A percentile compares a stretch with the other conserved stretches of the same genome.
These are phyloP conservation scores for Trichoderma sp. DNA, from an alignment of 2,329 filamentous ascomycete species.

Conservation along the genomic window DNA sequence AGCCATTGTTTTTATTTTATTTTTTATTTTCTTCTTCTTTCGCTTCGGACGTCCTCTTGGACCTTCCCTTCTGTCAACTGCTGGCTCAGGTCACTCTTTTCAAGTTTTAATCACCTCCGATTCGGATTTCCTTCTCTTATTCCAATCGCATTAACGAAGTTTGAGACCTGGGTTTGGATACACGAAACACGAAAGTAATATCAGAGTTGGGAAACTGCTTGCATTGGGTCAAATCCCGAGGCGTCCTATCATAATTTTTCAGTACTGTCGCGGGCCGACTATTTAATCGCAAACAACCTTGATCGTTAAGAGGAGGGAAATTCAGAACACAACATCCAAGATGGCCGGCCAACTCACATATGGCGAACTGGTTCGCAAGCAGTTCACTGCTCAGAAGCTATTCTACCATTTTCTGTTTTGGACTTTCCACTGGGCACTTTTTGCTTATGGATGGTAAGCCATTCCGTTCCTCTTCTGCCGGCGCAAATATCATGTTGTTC, in stretches of 20 bases:
- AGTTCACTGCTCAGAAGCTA: constrained; percentile 71
- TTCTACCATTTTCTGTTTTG: constrained; percentile 82
- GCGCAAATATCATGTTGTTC: neutral
- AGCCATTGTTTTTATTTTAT: constrained; percentile 11
- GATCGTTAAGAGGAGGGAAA: constrained; percentile 23
- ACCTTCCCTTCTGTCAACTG: constrained; percentile 40
- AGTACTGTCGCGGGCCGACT: constrained; percentile 52
- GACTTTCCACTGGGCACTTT: constrained; percentile 75
- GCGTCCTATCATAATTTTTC: neutral
- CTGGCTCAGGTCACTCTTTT: constrained; percentile 60
- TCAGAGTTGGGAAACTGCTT: neutral
- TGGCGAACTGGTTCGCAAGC: constrained; percentile 55
- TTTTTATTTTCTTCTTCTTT: constrained; percentile 28
- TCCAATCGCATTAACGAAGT: constrained; percentile 5
- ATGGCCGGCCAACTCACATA: constrained; percentile 47
- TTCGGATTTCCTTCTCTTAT: constrained; percentile 12
- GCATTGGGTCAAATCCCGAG: neutral
- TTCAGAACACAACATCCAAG: constrained; percentile 24
- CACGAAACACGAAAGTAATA: neutral
- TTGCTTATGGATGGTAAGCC: constrained; percentile 80
- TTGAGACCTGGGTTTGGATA: neutral
- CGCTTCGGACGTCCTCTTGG: constrained; percentile 24
- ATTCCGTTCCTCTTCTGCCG: neutral
- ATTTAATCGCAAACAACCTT: constrained; percentile 39
- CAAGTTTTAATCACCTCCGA: constrained; percentile 17